A percentile compares a stretch with the other conserved stretches of the same genome.
Conservation (phyloP, 257 asterid species). For the Voacanga thouarsii region DNA sequence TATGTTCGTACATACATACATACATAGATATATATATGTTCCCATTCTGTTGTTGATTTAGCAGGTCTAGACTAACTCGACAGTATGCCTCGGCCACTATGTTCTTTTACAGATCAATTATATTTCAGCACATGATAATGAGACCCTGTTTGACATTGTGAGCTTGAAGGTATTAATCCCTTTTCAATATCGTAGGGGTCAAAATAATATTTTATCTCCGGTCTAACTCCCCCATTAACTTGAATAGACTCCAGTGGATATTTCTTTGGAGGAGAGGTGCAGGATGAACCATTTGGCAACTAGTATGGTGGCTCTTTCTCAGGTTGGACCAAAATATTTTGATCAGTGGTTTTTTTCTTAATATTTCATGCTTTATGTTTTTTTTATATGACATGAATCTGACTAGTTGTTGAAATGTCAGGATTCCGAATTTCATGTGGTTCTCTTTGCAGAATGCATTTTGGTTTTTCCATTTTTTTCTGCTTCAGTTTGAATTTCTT, state of each 20-base stretch:
- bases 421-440: not conserved
- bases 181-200: not conserved
- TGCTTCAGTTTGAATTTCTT: not conserved
- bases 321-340: conserved; percentile 44
- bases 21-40: no score
- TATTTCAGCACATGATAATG: conserved; percentile 97
- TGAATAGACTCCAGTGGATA: conserved; percentile 56
- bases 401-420: not conserved
- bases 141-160: conserved; percentile 81
- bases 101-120: conserved; percentile 66
- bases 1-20: no score
- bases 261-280: conserved; percentile 80
- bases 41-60: not conserved
- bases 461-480: not conserved
- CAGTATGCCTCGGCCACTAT: conserved; percentile 9
- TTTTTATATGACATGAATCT: not conserved
- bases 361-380: not conserved
- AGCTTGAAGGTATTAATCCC: conserved; percentile 66
- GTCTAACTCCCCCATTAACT: conserved; percentile 26
- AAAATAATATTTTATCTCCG: conserved; percentile 2
- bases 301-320: conserved; percentile 86
- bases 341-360: not conserved
- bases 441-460: not conserved
- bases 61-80: not conserved
- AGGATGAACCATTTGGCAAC: conserved; percentile 94